Evolutionary conservation across 768 basidiomycete genomes (phyloP), one percentile per base, ranked within the genome.

Genomic region (Collybiopsis luxurians): DNA sequence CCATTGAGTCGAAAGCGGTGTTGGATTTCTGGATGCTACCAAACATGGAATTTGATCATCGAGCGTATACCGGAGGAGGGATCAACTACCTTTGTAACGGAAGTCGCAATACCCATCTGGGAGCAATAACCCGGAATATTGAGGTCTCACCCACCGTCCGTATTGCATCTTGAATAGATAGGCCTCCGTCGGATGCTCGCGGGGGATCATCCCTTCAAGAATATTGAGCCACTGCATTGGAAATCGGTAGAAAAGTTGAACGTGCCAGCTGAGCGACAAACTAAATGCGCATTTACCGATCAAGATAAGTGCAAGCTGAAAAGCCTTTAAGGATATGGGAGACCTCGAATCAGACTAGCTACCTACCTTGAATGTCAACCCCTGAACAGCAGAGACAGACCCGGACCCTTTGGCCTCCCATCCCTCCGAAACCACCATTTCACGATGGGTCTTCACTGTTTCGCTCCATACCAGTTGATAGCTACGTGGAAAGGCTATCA

Each of bases 271-370:
- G 26, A 45, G 27, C 26, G 26, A 39, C 24, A 30, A 53, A 63
- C 79, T 79, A 47, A 80, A 79, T 1, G 75, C 79, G 55, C 79
- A 80, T 60, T 66, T 73, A 9, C 73, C 75, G 24, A 82, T 71
- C 13, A 79, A 64, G 15, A 79, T 59, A 11, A 80, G 69, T 2
- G 79, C 74, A 15, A 78, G 58, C 79, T 81, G 38, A 6, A 23
- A 31, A 39, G 31, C n/a, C 15, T 11, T 30, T 21, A 4, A 58
- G 19, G 13, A 27, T 17, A 28, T 13, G 48, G 21, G 27, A 26
- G 26, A 46, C 28, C 9, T 30, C 7, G 15, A 24, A 1, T 34
- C 12, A 4, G 38, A 0, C 36, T 23, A 51, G 17, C 21, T 43
- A 55, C 54, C 7, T 36, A 73, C 75, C 63, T 78, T 75, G 63